Evolutionary conservation across 257 asterid genomes (phyloP).

Genomic region (Asclepias syriaca): DNA sequence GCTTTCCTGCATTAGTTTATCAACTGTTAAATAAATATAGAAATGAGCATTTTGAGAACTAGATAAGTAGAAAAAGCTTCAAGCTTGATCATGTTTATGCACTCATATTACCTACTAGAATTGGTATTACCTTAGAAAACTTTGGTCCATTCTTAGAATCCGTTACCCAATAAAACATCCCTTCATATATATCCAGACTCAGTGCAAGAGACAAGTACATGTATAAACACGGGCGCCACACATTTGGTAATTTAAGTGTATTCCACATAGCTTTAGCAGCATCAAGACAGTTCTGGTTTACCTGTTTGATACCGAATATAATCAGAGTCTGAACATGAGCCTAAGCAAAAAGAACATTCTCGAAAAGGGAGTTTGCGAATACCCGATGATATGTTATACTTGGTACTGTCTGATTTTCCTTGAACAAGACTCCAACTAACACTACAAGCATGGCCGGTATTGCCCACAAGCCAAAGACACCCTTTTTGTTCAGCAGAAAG

Average conservation of each 20-base stretch:
- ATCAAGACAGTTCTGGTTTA: constrained; percentile 56
- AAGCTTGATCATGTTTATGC: neutral
- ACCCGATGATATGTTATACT: constrained; percentile 60
- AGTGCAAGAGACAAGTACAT: constrained; percentile 78
- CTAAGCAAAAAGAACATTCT: constrained; percentile 5
- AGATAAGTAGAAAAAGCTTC: neutral
- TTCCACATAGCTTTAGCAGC: constrained; percentile 91
- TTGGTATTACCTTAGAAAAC: constrained; percentile 57
- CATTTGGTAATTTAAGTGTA: constrained; percentile 64
- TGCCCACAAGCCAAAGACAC: constrained; percentile 79
- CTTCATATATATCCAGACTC: constrained; percentile 69
- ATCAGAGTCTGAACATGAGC: constrained; percentile 12
- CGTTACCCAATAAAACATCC: constrained; percentile 91
- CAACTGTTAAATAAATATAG: neutral
- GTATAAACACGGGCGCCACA: constrained; percentile 90
- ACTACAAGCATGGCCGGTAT: constrained; percentile 78
- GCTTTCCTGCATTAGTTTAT: constrained; percentile 46
- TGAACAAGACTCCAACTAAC: constrained; percentile 63
- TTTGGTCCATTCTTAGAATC: constrained; percentile 71
- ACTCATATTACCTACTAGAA: neutral
- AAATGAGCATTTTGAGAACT: neutral
- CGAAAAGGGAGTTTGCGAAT: constrained; percentile 12
- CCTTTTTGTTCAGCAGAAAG: constrained; percentile 35
- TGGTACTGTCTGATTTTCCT: constrained; percentile 47
- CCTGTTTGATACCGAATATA: constrained; percentile 38